Conservation (phyloP, 2,329 filamentous ascomycete genomes). For the Pseudocercospora macadamiae region DNA sequence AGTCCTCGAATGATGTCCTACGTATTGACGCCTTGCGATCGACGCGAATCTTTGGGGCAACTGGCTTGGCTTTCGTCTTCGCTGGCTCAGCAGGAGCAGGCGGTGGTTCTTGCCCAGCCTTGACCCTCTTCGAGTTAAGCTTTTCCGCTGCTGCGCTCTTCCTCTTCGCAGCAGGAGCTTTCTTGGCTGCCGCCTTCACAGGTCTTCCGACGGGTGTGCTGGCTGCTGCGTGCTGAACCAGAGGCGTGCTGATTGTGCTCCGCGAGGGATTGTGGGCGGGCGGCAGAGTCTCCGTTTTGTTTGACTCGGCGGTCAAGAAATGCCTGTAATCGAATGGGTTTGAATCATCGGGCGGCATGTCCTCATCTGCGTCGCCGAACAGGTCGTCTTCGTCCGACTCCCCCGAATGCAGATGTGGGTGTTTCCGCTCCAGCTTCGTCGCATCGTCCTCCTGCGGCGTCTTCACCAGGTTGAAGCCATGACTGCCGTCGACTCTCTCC, state of each 20-base stretch:
- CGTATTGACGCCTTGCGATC: constrained; percentile 36
- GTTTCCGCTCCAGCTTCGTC: constrained; percentile 65
- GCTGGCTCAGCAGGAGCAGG: constrained; percentile 11
- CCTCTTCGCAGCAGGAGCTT: constrained; percentile 25
- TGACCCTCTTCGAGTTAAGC: constrained; percentile 31
- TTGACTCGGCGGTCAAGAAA: constrained; percentile 41
- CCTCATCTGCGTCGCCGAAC: constrained; percentile 39
- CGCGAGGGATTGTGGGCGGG: constrained; percentile 24
- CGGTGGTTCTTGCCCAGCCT: constrained; percentile 30
- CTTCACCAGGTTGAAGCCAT: constrained; percentile 82
- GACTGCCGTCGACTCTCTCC: constrained; percentile 77
- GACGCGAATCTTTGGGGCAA: constrained; percentile 30
- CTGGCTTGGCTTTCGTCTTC: constrained; percentile 19
- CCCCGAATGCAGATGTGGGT: constrained; percentile 56
- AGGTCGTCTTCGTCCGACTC: constrained; percentile 31
- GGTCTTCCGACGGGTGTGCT: constrained; percentile 25
- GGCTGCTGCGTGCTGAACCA: constrained; percentile 19
- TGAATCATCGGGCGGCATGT: constrained; percentile 44
- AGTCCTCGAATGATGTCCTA: constrained; percentile 33
- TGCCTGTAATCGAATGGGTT: constrained; percentile 57
- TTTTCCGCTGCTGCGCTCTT: constrained; percentile 27
- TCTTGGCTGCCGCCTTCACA: constrained; percentile 18
- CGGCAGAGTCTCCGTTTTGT: constrained; percentile 31
- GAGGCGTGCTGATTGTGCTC: constrained; percentile 28
- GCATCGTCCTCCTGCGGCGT: constrained; percentile 67